Evolutionary conservation across 164 flowering plant species (phyloP).

Genomic region (Warburgia ugandensis): DNA sequence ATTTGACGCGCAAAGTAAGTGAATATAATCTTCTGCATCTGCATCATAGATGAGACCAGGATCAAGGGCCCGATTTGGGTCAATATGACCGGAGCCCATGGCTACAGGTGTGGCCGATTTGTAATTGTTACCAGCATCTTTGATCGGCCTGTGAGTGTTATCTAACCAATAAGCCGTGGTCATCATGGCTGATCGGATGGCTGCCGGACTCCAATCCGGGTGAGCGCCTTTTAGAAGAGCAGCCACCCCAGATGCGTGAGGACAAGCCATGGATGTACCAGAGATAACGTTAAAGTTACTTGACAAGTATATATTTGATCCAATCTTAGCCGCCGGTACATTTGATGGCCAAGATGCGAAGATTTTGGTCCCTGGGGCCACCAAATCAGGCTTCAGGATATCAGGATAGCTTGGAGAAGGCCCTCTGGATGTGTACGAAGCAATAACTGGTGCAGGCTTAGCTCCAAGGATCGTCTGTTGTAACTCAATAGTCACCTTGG

Average conservation of each 20-base stretch:
- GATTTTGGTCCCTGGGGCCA: slow-evolving; percentile 35
- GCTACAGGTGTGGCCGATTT: slow-evolving; percentile 23
- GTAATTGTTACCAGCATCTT: slow-evolving; percentile 4
- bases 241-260: slow-evolving; percentile 32
- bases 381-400: slow-evolving; percentile 21
- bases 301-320: slow-evolving; percentile 5
- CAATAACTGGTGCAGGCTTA: slow-evolving; percentile 43
- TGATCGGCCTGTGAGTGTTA: slow-evolving; percentile 16
- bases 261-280: slow-evolving; percentile 41
- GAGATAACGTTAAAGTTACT: slow-evolving; percentile 27
- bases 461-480: slow-evolving; percentile 26
- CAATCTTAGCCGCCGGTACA: background rate
- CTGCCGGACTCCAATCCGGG: slow-evolving; percentile 41
- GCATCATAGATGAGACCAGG: slow-evolving; percentile 41
- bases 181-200: slow-evolving; percentile 36
- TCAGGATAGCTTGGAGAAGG: slow-evolving; percentile 10
- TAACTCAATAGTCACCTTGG: slow-evolving; percentile 27
- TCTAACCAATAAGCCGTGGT: slow-evolving; percentile 26
- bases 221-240: slow-evolving; percentile 34
- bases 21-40: slow-evolving; percentile 26
- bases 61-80: slow-evolving; percentile 39
- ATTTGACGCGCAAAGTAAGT: slow-evolving; percentile 39
- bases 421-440: slow-evolving; percentile 44
- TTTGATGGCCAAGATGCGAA: slow-evolving; percentile 37
- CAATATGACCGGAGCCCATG: slow-evolving; percentile 35